phyloP scores from a whole-genome alignment of 768 basidiomycete genomes.

The Russula vinacea region DNA sequence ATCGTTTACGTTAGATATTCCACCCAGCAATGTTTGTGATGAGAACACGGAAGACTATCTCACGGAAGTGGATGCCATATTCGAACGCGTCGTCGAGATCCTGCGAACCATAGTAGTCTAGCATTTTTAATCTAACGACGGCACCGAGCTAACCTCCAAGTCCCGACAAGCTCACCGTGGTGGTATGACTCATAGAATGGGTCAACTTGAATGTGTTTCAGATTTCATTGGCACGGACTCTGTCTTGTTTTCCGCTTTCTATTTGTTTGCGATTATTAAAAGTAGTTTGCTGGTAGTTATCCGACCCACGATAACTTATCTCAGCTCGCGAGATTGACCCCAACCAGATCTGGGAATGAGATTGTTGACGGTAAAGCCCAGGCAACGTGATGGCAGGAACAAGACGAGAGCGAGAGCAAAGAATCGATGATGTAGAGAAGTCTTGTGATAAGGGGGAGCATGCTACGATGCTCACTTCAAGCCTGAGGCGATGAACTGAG shows the following conservation, averaged over 20 bases:
- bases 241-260: neutral
- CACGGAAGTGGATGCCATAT: slow-evolving; percentile 39
- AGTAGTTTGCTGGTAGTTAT: no score
- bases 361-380: neutral
- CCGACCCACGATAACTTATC: neutral
- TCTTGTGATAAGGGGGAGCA: no score
- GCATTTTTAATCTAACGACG: neutral
- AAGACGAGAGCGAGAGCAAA: neutral
- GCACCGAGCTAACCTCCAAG: neutral
- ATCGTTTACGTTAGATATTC: slow-evolving; percentile 65
- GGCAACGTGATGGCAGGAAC: no score
- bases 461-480: no score
- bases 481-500: no score
- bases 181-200: slow-evolving; percentile 12
- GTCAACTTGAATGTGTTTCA: neutral
- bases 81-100: slow-evolving; percentile 27
- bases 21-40: slow-evolving; percentile 69
- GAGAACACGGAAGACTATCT: slow-evolving; percentile 64
- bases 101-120: slow-evolving; percentile 23
- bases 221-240: no score
- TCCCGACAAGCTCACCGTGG: neutral
- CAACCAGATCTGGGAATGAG: neutral
- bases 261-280: neutral
- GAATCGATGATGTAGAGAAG: neutral
- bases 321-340: neutral